Base-by-base conservation (phyloP, 2,329 filamentous ascomycete genomes). In the Periconia digitata region DNA sequence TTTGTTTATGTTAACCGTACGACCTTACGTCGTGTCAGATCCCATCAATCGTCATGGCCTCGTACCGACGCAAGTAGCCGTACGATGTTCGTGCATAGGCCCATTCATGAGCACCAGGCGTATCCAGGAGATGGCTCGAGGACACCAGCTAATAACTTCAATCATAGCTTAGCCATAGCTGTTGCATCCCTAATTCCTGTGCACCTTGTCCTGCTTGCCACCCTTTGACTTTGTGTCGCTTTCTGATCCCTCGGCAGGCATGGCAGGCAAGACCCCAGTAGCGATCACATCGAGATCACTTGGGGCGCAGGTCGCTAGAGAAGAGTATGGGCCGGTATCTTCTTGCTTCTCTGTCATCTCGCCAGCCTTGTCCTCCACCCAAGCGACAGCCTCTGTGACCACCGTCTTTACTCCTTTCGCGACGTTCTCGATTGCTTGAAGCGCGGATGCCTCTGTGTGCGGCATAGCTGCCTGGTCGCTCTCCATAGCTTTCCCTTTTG, bases 241-340 rank as follows among this genome's bases (percentile, higher is more conserved):
- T 44, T 38, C n/a, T 15, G 35, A 16, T 15, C n/a, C 27, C n/a
- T 32, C 10, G 13, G 24, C 38, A 15, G 55, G 51, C 38, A 62
- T 47, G 3, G 59, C 58, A 21, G 65, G 58, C 17, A 68, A 41
- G 10, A 67, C 57, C 8, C 64, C 65, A 16, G 48, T 60, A 1
- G 62, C 66, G 39, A 72, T 68, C 0, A 53, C 51, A 54, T 71
- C 69, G 12, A 72, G 50, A 42, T 72, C 67, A 7, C 62, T 67
- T 15, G 62, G 60, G 13, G 57, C 57, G 46, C 67, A 69, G 13
- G 62, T 70, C 12, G 58, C 62, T 4, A 59, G 62, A 18, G 60
- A 67, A 5, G 57, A 44, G 23, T 70, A 72, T 3, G 66, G 69
- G 12, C 66, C 67, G n/a, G 58, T 51, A 18, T 64, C 58, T 22